Percentiles rank a stretch among this genome's conserved stretches.
Conservation (phyloP, 1,139 yeast genomes). For the Candida dubliniensis region DNA sequence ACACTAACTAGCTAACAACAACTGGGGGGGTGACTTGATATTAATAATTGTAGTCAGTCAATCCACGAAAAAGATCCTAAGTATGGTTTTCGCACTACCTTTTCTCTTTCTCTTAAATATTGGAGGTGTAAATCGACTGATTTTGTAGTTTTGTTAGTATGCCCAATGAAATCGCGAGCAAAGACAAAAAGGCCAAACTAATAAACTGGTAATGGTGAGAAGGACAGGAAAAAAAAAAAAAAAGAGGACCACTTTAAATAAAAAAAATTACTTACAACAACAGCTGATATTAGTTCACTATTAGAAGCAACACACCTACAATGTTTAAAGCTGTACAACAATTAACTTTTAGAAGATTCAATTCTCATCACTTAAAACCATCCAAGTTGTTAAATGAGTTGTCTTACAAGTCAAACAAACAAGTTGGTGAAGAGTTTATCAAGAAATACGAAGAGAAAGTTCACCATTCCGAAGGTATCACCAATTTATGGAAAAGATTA, state of each 20-base stretch:
- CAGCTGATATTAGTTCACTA: neutral
- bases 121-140: neutral
- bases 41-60: too few relatives aligned
- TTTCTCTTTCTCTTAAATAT: neutral
- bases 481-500: constrained; percentile 82
- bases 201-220: neutral
- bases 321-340: constrained; percentile 24
- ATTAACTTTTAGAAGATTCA: constrained; percentile 45
- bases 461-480: constrained; percentile 77
- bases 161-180: constrained; percentile 5
- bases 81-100: too few relatives aligned
- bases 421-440: constrained; percentile 46
- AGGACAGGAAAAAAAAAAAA: constrained; percentile 1
- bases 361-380: constrained; percentile 36
- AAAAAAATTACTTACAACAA: neutral
- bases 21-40: neutral
- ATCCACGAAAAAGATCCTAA: too few relatives aligned
- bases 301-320: constrained; percentile 2
- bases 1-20: neutral
- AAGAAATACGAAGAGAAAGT: constrained; percentile 55
- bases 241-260: neutral
- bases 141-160: neutral
- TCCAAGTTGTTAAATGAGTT: constrained; percentile 44
- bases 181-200: neutral
- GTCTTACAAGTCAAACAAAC: constrained; percentile 40